Conservation (phyloP, 1,284 basidiomycete species). For the Rhodotorula sp. region DNA sequence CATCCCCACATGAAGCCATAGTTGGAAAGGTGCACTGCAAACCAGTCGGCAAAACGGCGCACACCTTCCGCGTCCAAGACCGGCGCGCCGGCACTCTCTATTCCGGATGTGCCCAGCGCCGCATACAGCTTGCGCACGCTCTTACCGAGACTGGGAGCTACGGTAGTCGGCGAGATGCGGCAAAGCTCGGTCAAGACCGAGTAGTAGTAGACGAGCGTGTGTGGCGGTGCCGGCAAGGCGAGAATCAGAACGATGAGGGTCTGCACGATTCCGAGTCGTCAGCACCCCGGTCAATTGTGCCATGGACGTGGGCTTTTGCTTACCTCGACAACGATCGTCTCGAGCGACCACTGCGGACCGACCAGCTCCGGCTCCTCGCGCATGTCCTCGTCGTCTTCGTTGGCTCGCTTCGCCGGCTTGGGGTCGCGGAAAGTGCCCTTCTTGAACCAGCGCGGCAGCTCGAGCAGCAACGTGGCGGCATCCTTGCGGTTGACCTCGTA, state of each 20-base stretch:
- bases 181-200: slow-evolving; percentile 89
- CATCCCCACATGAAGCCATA: slow-evolving; percentile 99
- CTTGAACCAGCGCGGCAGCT: slow-evolving; percentile 80
- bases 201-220: slow-evolving; percentile 82
- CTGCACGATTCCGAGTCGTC: slow-evolving; percentile 1
- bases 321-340: slow-evolving; percentile 76
- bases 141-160: slow-evolving; percentile 94
- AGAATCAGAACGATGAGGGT: slow-evolving; percentile 71
- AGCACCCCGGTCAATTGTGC: neutral
- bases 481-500: slow-evolving; percentile 98
- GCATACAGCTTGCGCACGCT: slow-evolving; percentile 83
- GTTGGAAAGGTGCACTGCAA: slow-evolving; percentile 92
- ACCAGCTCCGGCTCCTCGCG: slow-evolving; percentile 10
- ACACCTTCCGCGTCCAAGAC: slow-evolving; percentile 76
- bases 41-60: slow-evolving; percentile 87
- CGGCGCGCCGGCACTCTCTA: slow-evolving; percentile 37
- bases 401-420: slow-evolving; percentile 48
- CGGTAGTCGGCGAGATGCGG: slow-evolving; percentile 81
- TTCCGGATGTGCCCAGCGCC: slow-evolving; percentile 58
- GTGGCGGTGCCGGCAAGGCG: slow-evolving; percentile 70
- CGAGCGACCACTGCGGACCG: slow-evolving; percentile 61
- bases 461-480: slow-evolving; percentile 78
- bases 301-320: neutral
- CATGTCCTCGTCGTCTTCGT: slow-evolving; percentile 53
- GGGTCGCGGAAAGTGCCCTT: slow-evolving; percentile 67